Percentiles rank a stretch among this genome's conserved stretches.
Conservation (phyloP, 495 filamentous ascomycete genomes). For the Penicillium herquei region DNA sequence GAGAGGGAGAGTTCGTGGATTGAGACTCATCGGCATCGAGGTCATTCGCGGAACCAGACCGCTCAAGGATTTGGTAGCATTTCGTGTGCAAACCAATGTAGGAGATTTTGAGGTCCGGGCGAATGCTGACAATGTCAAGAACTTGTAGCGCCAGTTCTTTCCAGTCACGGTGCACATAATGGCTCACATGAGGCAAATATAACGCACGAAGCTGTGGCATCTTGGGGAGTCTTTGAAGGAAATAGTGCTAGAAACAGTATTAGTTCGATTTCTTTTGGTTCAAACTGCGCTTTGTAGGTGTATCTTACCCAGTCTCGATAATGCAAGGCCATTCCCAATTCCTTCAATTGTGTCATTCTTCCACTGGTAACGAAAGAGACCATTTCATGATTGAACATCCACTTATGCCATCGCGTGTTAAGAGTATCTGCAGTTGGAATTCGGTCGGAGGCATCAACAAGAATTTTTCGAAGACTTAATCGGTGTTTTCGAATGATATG, state of each 20-base stretch:
- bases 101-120: constrained; percentile 80
- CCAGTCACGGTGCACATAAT: constrained; percentile 56
- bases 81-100: constrained; percentile 80
- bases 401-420: constrained; percentile 60
- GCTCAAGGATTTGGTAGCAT: constrained; percentile 88
- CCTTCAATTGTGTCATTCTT: constrained; percentile 71
- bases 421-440: constrained; percentile 26
- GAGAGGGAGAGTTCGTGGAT: constrained; percentile 39
- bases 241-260: constrained; percentile 64
- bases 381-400: constrained; percentile 75
- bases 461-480: constrained; percentile 69
- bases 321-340: constrained; percentile 74
- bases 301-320: constrained; percentile 81
- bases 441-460: constrained; percentile 71
- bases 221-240: constrained; percentile 78
- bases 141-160: constrained; percentile 82
- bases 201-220: constrained; percentile 74
- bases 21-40: constrained; percentile 33
- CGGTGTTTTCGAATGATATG: constrained; percentile 72
- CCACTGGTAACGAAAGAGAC: constrained; percentile 79
- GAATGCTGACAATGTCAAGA: constrained; percentile 78
- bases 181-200: constrained; percentile 72
- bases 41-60: constrained; percentile 47
- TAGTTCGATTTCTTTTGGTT: constrained; percentile 10
- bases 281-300: neutral